phyloP scores from a whole-genome alignment of 768 basidiomycete genomes.

The Kwoniella sp. region DNA sequence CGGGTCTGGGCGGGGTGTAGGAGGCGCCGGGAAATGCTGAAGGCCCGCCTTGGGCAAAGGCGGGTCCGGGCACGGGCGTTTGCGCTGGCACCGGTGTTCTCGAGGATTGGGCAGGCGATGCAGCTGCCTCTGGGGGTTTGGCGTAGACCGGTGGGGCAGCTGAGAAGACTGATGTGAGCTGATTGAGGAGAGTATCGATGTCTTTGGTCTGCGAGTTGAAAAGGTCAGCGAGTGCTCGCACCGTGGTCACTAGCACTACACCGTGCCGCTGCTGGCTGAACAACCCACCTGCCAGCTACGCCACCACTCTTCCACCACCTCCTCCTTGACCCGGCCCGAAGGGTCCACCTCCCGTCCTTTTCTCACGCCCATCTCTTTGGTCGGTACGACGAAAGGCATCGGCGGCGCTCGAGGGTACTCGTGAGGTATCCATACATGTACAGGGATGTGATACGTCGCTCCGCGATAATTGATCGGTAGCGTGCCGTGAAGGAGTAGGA shows the following conservation, averaged over 20 bases:
- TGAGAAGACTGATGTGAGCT: slow-evolving; percentile 78
- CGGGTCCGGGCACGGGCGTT: too few relatives aligned
- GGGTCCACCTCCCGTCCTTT: slow-evolving; percentile 67
- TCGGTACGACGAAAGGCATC: slow-evolving; percentile 86
- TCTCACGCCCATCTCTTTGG: slow-evolving; percentile 80
- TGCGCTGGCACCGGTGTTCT: background rate
- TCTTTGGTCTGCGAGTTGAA: slow-evolving; percentile 62
- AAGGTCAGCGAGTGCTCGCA: too few relatives aligned
- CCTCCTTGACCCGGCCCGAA: slow-evolving; percentile 59
- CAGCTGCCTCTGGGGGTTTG: slow-evolving; percentile 50
- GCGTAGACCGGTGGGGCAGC: slow-evolving; percentile 83
- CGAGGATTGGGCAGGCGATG: slow-evolving; percentile 16
- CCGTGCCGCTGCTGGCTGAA: background rate
- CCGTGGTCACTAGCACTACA: slow-evolving; percentile 3
- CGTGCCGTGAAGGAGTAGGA: slow-evolving; percentile 86
- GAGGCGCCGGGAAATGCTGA: too few relatives aligned
- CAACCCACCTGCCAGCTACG: slow-evolving; percentile 72
- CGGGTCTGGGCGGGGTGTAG: slow-evolving; percentile 11
- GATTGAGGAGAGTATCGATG: slow-evolving; percentile 67
- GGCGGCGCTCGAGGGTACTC: slow-evolving; percentile 81
- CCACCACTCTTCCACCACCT: slow-evolving; percentile 70
- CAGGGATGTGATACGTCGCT: slow-evolving; percentile 84
- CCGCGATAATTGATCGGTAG: slow-evolving; percentile 76
- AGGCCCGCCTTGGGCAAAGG: too few relatives aligned
- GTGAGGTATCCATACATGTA: slow-evolving; percentile 78